Evolutionary conservation across 2,329 filamentous ascomycete species (phyloP).

Genomic region (Hypoxylon sp.): DNA sequence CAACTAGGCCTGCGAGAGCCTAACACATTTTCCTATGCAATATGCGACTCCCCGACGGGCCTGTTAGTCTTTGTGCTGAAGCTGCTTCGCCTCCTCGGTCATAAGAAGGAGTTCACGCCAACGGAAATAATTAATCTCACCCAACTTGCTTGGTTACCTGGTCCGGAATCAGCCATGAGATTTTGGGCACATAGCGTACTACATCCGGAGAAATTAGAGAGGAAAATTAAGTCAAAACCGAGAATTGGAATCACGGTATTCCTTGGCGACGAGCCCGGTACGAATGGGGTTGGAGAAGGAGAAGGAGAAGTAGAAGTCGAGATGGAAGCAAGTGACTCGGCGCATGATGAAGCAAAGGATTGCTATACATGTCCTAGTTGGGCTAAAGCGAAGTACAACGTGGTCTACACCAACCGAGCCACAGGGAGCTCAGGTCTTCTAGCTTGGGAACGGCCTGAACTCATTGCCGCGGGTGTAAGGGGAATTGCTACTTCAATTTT

Average conservation of each 20-base stretch:
- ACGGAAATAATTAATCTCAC: slow-evolving; percentile 73
- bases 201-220: slow-evolving; percentile 53
- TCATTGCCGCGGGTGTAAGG: slow-evolving; percentile 61
- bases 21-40: slow-evolving; percentile 71
- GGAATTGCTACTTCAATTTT: slow-evolving; percentile 60
- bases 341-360: slow-evolving; percentile 34
- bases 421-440: slow-evolving; percentile 61
- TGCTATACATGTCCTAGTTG: slow-evolving; percentile 65
- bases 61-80: slow-evolving; percentile 69
- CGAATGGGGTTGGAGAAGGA: slow-evolving; percentile 34
- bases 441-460: slow-evolving; percentile 64
- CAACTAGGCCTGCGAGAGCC: slow-evolving; percentile 60
- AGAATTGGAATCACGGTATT: slow-evolving; percentile 66
- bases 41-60: slow-evolving; percentile 74
- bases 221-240: slow-evolving; percentile 54
- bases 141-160: slow-evolving; percentile 76
- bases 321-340: slow-evolving; percentile 42
- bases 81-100: slow-evolving; percentile 60
- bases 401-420: slow-evolving; percentile 60
- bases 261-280: slow-evolving; percentile 53
- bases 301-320: slow-evolving; percentile 41
- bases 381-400: slow-evolving; percentile 61
- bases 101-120: slow-evolving; percentile 60
- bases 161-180: slow-evolving; percentile 72
- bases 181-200: slow-evolving; percentile 66